Conservation (phyloP, 2,329 filamentous ascomycete genomes). For the Hypoxylon sp. region DNA sequence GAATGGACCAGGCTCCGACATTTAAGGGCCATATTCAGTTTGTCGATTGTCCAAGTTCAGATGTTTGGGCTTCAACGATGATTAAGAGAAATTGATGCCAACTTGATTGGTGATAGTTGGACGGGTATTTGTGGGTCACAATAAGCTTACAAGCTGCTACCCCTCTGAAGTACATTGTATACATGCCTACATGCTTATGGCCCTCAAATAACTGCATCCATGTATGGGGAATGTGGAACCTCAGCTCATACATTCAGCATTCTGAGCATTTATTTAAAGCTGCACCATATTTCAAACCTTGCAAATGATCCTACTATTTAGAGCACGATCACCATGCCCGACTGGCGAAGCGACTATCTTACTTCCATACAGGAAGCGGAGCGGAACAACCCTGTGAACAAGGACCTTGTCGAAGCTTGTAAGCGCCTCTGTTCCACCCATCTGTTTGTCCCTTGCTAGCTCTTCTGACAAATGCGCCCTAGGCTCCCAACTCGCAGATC, state of each 20-base stretch:
- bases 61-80: neutral
- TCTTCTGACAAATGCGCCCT: slow-evolving; percentile 13
- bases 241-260: slow-evolving; percentile 20
- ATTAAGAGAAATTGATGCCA: slow-evolving; percentile 7
- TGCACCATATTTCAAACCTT: slow-evolving; percentile 7
- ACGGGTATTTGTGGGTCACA: slow-evolving; percentile 34
- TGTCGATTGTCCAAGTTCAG: neutral
- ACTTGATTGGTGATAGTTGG: slow-evolving; percentile 15
- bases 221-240: slow-evolving; percentile 18
- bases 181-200: too few species aligned
- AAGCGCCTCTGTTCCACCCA: slow-evolving; percentile 34
- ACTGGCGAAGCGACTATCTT: slow-evolving; percentile 88
- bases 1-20: neutral
- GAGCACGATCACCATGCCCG: slow-evolving; percentile 63
- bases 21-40: neutral
- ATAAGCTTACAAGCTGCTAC: slow-evolving; percentile 27
- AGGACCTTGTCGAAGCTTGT: slow-evolving; percentile 85
- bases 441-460: neutral
- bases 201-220: neutral
- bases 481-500: slow-evolving; percentile 64
- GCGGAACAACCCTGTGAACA: slow-evolving; percentile 73
- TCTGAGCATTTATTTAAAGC: neutral
- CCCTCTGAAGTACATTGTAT: slow-evolving; percentile 32
- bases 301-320: slow-evolving; percentile 42
- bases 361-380: slow-evolving; percentile 80